Base-by-base conservation (phyloP, 148 eudicot species). In the Fagopyrum esculentum region DNA sequence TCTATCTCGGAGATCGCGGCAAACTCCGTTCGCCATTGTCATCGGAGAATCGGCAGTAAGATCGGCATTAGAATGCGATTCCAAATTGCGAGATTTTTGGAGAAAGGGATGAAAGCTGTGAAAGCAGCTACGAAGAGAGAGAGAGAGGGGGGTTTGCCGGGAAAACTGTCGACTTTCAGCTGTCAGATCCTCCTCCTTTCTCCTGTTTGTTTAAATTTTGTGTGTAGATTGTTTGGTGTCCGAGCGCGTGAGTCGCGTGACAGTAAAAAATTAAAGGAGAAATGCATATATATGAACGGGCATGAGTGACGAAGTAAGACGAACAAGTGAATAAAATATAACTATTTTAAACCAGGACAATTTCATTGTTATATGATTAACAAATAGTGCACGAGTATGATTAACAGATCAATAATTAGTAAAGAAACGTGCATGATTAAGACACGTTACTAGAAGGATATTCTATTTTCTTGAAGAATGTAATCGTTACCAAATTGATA, bases 1-100 rank as follows among this genome's bases (percentile, higher is more conserved):
- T 12, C 73, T 55, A 71, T 71, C 73, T 9, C 30, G 73, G 51
- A 71, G 29, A 46, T 6, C 30, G 30, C 73, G 73, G 73, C 29
- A 71, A 30, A 71, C 7, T 44, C 46, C 51, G 46, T 15, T 46
- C 70, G 70, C 70, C 70, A 15, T 64, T 12, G 47, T 64, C 70
- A 64, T 64, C 17, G 70, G 15, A 13, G 70, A 64, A 35, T 64
- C 9, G 70, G 7, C 45, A 40, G 70, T 0, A 15, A 64, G 4
- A 47, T 64, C 40, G 70, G 70, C 70, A 64, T 64, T 8, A 64
- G 45, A 64, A 64, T 61, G 69, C 69, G 44, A 29, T 61, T 15
- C 69, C 10, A 9, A 61, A 59, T 59, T 9, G 40, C 66, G 40
- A 59, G 66, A 11, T 17, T 26, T 8, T 9, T 59, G 17, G 35